phyloP scores from a whole-genome alignment of 768 basidiomycete genomes.

The Kwoniella europaea region DNA sequence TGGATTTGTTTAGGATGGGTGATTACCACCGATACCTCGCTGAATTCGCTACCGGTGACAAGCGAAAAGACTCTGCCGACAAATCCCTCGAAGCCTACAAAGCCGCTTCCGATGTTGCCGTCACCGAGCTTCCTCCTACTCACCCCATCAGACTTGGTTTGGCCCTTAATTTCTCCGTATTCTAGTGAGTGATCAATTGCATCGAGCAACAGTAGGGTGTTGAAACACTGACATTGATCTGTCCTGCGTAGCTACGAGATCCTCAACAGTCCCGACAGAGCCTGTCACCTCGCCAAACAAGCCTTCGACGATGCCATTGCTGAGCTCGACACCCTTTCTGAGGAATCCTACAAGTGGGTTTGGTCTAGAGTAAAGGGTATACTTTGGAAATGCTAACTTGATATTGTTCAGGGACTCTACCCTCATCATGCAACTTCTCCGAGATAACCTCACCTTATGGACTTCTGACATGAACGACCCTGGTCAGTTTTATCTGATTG shows the following conservation, averaged over 20 bases:
- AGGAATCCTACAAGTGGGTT: conserved; percentile 89
- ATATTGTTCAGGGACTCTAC: conserved; percentile 72
- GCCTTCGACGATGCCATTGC: conserved; percentile 99
- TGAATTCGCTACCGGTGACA: conserved; percentile 97
- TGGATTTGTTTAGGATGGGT: conserved; percentile 75
- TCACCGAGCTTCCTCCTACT: conserved; percentile 84
- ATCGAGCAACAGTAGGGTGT: not conserved
- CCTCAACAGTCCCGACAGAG: conserved; percentile 96
- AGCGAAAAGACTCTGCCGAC: conserved; percentile 95
- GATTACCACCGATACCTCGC: conserved; percentile 99
- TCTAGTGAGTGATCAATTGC: conserved; percentile 65
- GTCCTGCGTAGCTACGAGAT: conserved; percentile 74
- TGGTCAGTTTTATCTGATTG: conserved; percentile 49
- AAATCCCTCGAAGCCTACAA: conserved; percentile 92
- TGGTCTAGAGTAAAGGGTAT: not conserved
- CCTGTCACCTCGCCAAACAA: conserved; percentile 98
- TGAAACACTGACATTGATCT: not conserved
- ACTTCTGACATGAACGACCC: conserved; percentile 97
- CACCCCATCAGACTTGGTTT: conserved; percentile 98
- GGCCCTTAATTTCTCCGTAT: conserved; percentile 98
- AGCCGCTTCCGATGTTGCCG: conserved; percentile 94
- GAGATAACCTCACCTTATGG: conserved; percentile 98
- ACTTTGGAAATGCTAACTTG: not conserved
- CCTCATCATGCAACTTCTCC: conserved; percentile 86
- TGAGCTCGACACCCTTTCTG: conserved; percentile 96